Evolutionary conservation across 2,329 filamentous ascomycete species (phyloP), one percentile per base, ranked within the genome.

Genomic region (Aspergillus sergii): DNA sequence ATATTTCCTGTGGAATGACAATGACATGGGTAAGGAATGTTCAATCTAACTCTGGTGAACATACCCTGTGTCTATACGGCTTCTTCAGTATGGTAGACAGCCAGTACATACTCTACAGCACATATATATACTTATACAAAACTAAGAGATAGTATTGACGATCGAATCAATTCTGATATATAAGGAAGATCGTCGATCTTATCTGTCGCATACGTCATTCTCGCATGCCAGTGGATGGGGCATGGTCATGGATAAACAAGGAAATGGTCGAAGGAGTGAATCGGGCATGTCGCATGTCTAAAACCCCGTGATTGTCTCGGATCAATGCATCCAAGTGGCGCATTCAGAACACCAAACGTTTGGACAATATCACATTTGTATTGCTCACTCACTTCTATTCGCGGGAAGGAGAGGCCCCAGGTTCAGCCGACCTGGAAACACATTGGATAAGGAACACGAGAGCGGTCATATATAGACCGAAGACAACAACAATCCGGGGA

Each of bases 401-500:
- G 28, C n/a, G 6, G 2, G 14, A 32, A 51, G 30, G 48, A 32
- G 28, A n/a, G n/a, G 14, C 11, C 26, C 19, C 48, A 51, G 48
- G 48, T 16, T 5, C 48, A 30, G 28, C 11, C 30, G 8, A n/a
- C 48, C 48, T n/a, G 48, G 26, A 36, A 19, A 54, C 21, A 55
- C 50, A 53, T 16, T 7, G 46, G 32, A 53, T 60, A 63, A 56
- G 12, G 53, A 58, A 50, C 54, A 23, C 50, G 58, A 57, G 55
- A 59, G 39, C 59, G 57, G 59, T 55, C 48, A 19, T 36, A 58
- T 59, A 58, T 41, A 48, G 41, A 51, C 28, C 34, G 39, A 53
- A 56, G 55, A 62, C 55, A 56, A 57, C 45, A 68, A 62, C 30
- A 57, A 26, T 50, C 59, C 48, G 61, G 65, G 56, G 59, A 64